These are phyloP conservation scores for Lactarius indigo DNA, from an alignment of 768 basidiomycete species.

Conservation along the genomic window DNA sequence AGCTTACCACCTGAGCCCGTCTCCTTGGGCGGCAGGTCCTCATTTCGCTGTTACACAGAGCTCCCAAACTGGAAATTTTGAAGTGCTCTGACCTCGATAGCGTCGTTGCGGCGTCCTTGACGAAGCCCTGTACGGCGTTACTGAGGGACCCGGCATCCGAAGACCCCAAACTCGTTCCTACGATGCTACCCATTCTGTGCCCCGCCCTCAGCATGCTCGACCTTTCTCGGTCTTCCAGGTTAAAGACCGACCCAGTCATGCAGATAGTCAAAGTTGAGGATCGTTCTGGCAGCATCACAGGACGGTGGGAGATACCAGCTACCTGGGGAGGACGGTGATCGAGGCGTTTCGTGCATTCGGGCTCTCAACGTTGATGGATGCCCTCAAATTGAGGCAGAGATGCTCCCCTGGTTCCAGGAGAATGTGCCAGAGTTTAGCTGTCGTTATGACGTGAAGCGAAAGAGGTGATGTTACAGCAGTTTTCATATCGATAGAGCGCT, in stretches of 20 bases:
- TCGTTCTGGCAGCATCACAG: slow-evolving; percentile 3
- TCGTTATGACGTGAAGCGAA: slow-evolving; percentile 10
- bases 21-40: not conserved
- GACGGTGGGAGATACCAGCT: slow-evolving; percentile 13
- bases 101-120: slow-evolving; percentile 5
- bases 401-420: slow-evolving; percentile 23
- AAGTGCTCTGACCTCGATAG: slow-evolving; percentile 7
- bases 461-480: slow-evolving; percentile 19
- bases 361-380: slow-evolving; percentile 21
- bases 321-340: not conserved
- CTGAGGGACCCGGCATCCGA: not conserved
- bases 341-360: slow-evolving; percentile 13
- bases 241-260: slow-evolving; percentile 21
- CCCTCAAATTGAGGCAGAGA: slow-evolving; percentile 21
- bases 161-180: not conserved
- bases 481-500: too few relatives aligned
- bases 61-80: slow-evolving; percentile 11
- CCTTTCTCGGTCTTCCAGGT: slow-evolving; percentile 14
- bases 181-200: slow-evolving; percentile 18
- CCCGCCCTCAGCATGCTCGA: slow-evolving; percentile 19
- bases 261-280: slow-evolving; percentile 20
- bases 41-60: not conserved
- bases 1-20: slow-evolving; percentile 9
- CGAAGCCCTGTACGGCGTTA: not conserved
- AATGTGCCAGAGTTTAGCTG: slow-evolving; percentile 20